A percentile compares a stretch with the other conserved stretches of the same genome.
Evolutionary conservation across 2,329 filamentous ascomycete species (phyloP).

Genomic region (Cryphonectria nitschkei): DNA sequence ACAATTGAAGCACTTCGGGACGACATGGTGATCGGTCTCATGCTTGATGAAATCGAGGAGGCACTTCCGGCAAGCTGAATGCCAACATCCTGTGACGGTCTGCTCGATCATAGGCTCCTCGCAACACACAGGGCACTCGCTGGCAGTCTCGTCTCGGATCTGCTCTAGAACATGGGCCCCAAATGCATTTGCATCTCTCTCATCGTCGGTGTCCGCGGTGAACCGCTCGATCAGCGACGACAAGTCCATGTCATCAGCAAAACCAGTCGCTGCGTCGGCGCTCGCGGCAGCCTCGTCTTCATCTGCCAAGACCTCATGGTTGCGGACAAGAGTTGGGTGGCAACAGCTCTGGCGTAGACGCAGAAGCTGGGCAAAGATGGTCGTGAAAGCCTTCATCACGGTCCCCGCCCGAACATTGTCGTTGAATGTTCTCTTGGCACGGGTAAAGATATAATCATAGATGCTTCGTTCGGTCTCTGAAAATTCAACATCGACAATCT

Average conservation of each 20-base stretch:
- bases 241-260: conserved; percentile 96
- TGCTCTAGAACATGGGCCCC: conserved; percentile 86
- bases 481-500: conserved; percentile 87
- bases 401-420: conserved; percentile 90
- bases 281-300: conserved; percentile 81
- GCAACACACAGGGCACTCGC: conserved; percentile 91
- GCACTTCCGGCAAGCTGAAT: conserved; percentile 93
- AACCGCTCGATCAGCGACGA: conserved; percentile 84
- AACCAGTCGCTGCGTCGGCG: conserved; percentile 76
- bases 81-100: conserved; percentile 95
- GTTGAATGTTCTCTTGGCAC: conserved; percentile 82
- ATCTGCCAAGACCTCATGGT: conserved; percentile 81
- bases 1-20: conserved; percentile 88
- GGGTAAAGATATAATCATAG: conserved; percentile 86
- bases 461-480: conserved; percentile 85
- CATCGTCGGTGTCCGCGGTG: conserved; percentile 66
- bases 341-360: conserved; percentile 93
- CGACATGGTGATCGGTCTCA: conserved; percentile 74
- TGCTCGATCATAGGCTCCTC: conserved; percentile 96
- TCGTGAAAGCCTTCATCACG: conserved; percentile 92
- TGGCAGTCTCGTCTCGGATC: conserved; percentile 85
- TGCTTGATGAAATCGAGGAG: conserved; percentile 89
- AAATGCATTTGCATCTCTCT: conserved; percentile 70
- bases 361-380: conserved; percentile 95
- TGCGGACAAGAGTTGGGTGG: conserved; percentile 86